phyloP scores from a whole-genome alignment of 257 asterid species.

The Solanum infundibuliforme region DNA sequence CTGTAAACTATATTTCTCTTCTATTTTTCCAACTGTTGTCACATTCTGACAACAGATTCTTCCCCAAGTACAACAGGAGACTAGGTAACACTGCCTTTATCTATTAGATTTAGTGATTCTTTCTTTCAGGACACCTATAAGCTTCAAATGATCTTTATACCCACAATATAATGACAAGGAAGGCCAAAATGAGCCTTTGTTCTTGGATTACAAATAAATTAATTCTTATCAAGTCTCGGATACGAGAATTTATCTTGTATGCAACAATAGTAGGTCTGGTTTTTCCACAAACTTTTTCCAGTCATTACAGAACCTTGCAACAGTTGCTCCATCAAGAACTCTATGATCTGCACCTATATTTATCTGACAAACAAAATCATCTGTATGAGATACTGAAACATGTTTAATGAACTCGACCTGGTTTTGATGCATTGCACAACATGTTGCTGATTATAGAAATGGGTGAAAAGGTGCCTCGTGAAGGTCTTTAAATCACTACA shows the following conservation, averaged over 20 bases:
- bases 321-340: slow-evolving; percentile 91
- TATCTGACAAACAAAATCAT: slow-evolving; percentile 28
- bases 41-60: not conserved
- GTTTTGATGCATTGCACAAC: not conserved
- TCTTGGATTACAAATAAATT: not conserved
- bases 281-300: slow-evolving; percentile 78
- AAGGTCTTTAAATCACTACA: slow-evolving; percentile 7
- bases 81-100: not conserved
- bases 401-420: not conserved
- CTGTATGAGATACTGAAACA: not conserved
- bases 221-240: not conserved
- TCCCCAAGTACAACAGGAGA: not conserved
- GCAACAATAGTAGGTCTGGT: slow-evolving; percentile 79
- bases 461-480: not conserved
- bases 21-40: not conserved
- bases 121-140: not conserved
- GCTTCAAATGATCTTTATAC: not conserved
- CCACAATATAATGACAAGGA: not conserved
- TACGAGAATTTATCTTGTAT: slow-evolving; percentile 37
- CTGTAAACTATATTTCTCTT: not conserved
- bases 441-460: not conserved
- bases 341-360: slow-evolving; percentile 86
- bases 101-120: not conserved
- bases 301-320: slow-evolving; percentile 83
- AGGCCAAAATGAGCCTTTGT: not conserved